Conservation (phyloP, 2,329 filamentous ascomycete species). For the Diaporthe sp. region DNA sequence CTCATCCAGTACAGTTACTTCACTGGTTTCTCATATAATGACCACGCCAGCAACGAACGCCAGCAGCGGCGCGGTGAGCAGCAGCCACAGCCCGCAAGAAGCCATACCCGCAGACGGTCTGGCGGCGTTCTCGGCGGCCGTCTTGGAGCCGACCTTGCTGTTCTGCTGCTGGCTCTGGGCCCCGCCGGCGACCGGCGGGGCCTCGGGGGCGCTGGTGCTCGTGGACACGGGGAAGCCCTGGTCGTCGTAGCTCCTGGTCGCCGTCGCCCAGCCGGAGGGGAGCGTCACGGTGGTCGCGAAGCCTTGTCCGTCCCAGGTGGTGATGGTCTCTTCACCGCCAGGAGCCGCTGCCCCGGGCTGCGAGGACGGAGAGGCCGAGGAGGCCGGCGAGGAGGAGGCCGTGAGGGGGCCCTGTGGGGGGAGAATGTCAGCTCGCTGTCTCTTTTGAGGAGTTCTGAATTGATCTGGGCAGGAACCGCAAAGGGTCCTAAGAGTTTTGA, state of each 20-base stretch:
- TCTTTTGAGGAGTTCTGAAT: not conserved
- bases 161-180: not conserved
- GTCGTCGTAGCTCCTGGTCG: conserved; percentile 59
- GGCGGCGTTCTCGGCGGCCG: not conserved
- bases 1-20: not conserved
- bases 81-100: not conserved
- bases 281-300: conserved; percentile 63
- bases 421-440: conserved; percentile 6
- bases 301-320: conserved; percentile 61
- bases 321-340: conserved; percentile 61
- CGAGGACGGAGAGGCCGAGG: conserved; percentile 59
- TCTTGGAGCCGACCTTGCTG: conserved; percentile 16
- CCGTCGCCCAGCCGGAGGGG: conserved; percentile 48
- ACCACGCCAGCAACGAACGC: conserved; percentile 21
- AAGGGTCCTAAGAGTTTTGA: not conserved
- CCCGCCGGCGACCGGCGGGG: conserved; percentile 15
- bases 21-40: not conserved
- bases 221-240: conserved; percentile 59
- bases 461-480: not conserved
- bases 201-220: conserved; percentile 38
- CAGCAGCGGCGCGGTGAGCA: conserved; percentile 4
- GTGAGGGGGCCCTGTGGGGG: conserved; percentile 54
- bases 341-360: conserved; percentile 46
- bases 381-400: conserved; percentile 62
- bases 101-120: no score